Conservation (phyloP, 148 eudicot species). For the Cornus florida region DNA sequence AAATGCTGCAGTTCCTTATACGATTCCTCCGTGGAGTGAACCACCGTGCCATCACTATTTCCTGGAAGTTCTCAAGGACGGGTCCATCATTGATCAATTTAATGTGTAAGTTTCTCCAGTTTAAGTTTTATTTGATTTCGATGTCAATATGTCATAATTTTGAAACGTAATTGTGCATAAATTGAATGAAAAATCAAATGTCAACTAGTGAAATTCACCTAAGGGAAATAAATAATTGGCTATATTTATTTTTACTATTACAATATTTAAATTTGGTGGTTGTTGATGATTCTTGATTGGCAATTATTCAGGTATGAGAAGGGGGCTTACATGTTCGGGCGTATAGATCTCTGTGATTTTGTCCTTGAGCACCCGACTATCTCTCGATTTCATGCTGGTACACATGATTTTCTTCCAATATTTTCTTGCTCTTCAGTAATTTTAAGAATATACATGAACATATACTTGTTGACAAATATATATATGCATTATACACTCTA, state of each 20-base stretch:
- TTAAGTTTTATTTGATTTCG: background rate
- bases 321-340: constrained; percentile 98
- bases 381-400: constrained; percentile 97
- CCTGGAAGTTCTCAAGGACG: constrained; percentile 86
- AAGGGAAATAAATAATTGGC: no score
- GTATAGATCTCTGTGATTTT: constrained; percentile 88
- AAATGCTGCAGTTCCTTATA: constrained; percentile 53
- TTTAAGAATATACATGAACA: background rate
- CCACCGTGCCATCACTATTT: constrained; percentile 61
- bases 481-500: no score
- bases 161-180: no score
- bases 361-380: constrained; percentile 92
- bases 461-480: no score
- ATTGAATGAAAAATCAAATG: no score
- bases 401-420: background rate
- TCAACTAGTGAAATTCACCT: no score
- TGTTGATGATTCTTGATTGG: background rate
- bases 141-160: background rate
- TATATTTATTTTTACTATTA: no score
- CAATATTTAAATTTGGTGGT: no score
- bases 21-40: constrained; percentile 77
- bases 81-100: constrained; percentile 68
- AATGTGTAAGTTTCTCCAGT: constrained; percentile 44
- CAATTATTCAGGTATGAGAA: constrained; percentile 61
- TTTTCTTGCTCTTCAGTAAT: background rate